Base-by-base conservation (phyloP, 345 rosid genomes). In the Camelina neglecta region DNA sequence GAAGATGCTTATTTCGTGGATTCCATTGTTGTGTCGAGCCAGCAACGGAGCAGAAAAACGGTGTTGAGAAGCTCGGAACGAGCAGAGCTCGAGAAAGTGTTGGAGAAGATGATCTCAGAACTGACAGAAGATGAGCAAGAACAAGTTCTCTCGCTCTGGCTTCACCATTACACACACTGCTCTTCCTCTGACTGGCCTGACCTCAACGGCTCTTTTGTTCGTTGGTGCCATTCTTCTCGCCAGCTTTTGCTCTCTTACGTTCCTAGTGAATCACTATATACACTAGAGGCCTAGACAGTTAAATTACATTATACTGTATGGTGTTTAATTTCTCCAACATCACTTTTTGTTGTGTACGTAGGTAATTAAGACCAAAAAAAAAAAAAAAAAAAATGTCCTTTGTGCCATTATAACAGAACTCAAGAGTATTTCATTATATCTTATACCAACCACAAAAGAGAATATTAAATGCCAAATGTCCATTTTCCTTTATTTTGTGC, bases 171-270 rank as follows among this genome's bases (percentile, higher is more conserved):
- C 90, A 82, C 90, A 4, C 64, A 77, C 56, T 80, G 82, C 60
- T 67, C 93, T 4, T 82, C 91, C 66, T 88, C 97, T 2, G 98
- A 93, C 72, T 91, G 97, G 98, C 98, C 98, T 54, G 87, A 93
- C 49, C 96, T 93, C 66, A 84, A 80, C 33, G 59, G 78, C 49
- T 86, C 87, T 10, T 93, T 84, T 76, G 60, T 84, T 47, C 87
- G 86, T 56, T 93, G 96, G 96, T 91, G 89, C 69, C 48, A 70
- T 26, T 79, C 89, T 63, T 87, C 98, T 79, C 97, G 97, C 57
- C 81, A 79, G 75, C 86, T 83, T 66, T 79, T 91, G 41, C 78
- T 83, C 65, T 82, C 65, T 81, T 73, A 23, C 72, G 76, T 39
- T 39, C 11, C 11, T 38, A 7, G 42, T 39, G 42, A 39, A 35